Evolutionary conservation across 1,139 yeast species (phyloP).

Genomic region (Lodderomyces beijingensis): DNA sequence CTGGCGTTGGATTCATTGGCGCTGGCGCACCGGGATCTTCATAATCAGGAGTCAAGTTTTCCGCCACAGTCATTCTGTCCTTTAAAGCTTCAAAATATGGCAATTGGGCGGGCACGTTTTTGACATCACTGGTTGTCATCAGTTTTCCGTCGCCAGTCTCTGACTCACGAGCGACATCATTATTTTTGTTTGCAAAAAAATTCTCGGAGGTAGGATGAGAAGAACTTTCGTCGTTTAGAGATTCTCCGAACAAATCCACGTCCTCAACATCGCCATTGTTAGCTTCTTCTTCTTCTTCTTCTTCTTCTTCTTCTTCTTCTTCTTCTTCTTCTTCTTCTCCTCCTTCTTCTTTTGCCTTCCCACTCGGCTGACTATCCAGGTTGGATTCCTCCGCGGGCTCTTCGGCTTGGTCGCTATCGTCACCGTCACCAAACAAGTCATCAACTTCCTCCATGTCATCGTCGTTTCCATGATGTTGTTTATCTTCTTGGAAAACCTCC

Average conservation of each 20-base stretch:
- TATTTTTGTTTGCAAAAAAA: too few species aligned
- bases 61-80: constrained; percentile 48
- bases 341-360: neutral
- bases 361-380: too few species aligned
- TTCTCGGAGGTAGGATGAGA: too few species aligned
- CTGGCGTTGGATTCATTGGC: constrained; percentile 60
- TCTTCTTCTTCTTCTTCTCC: neutral
- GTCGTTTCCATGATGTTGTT: constrained; percentile 22
- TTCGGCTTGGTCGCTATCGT: constrained; percentile 1
- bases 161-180: neutral
- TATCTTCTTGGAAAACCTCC: constrained; percentile 12
- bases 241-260: too few species aligned
- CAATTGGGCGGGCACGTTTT: too few species aligned
- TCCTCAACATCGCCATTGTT: neutral
- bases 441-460: constrained; percentile 21
- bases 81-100: constrained; percentile 50
- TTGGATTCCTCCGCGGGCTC: constrained; percentile 1
- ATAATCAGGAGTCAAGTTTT: constrained; percentile 48
- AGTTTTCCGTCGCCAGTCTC: too few species aligned
- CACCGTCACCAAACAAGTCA: neutral
- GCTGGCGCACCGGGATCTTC: constrained; percentile 81
- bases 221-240: too few species aligned
- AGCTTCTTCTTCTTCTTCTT: constrained; percentile 3
- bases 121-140: too few species aligned
- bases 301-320: neutral